A percentile compares a stretch with the other conserved stretches of the same genome.
phyloP scores from a whole-genome alignment of 1,284 basidiomycete species.

The Amylostereum areolatum region DNA sequence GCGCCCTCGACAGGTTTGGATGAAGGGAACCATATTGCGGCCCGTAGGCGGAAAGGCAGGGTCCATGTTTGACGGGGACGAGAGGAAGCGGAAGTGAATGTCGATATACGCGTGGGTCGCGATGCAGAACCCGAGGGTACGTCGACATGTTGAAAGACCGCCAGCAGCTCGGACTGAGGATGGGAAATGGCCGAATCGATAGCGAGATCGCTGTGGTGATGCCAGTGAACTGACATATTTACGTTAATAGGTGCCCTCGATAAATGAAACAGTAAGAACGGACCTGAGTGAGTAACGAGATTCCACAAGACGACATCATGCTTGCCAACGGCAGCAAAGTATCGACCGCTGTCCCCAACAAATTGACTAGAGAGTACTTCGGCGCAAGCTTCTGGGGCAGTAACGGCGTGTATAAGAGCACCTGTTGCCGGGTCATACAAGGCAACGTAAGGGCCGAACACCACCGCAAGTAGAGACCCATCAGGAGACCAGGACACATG shows the following conservation, averaged over 20 bases:
- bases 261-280: constrained; percentile 19
- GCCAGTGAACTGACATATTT: constrained; percentile 51
- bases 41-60: constrained; percentile 58
- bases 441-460: constrained; percentile 64
- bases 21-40: constrained; percentile 40
- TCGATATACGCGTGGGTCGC: constrained; percentile 34
- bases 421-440: constrained; percentile 76
- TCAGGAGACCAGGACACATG: constrained; percentile 80
- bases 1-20: constrained; percentile 22
- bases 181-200: constrained; percentile 48
- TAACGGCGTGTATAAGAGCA: constrained; percentile 59
- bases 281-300: constrained; percentile 66
- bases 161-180: constrained; percentile 50
- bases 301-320: constrained; percentile 76
- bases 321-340: constrained; percentile 48
- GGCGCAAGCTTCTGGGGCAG: constrained; percentile 44
- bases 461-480: constrained; percentile 79
- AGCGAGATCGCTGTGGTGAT: constrained; percentile 29
- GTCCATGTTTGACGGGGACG: constrained; percentile 34
- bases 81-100: constrained; percentile 44
- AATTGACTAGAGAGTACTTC: constrained; percentile 48
- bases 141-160: constrained; percentile 41
- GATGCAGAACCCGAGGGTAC: constrained; percentile 21
- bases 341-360: constrained; percentile 58
- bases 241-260: constrained; percentile 5